Evolutionary conservation across 768 basidiomycete genomes (phyloP).

Genomic region (Leccinum incarnatum): DNA sequence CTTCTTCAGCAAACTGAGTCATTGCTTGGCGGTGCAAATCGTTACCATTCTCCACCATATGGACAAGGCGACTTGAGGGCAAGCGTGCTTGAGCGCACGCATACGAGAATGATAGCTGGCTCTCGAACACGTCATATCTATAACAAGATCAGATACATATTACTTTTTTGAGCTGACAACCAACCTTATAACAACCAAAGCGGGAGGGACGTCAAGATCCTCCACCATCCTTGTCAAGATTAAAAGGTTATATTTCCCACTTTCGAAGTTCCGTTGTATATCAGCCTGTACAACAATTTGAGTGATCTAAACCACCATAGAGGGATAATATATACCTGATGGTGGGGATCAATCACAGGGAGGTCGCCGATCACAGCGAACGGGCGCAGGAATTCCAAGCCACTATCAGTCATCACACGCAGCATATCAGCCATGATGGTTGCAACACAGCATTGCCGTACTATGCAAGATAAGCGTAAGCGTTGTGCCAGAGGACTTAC

Average conservation of each 20-base stretch:
- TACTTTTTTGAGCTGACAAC: conserved; percentile 14
- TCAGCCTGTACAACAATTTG: conserved; percentile 38
- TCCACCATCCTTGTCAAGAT: conserved; percentile 57
- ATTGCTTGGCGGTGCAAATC: conserved; percentile 53
- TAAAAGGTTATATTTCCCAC: conserved; percentile 62
- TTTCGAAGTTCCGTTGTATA: conserved; percentile 46
- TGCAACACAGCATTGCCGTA: conserved; percentile 53
- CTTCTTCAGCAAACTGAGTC: conserved; percentile 39
- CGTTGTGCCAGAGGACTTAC: conserved; percentile 37
- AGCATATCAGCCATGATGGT: conserved; percentile 57
- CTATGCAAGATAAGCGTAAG: conserved; percentile 34
- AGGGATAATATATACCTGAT: conserved; percentile 30
- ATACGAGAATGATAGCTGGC: conserved; percentile 59
- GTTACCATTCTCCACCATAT: conserved; percentile 62
- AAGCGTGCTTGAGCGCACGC: conserved; percentile 47
- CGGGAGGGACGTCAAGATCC: conserved; percentile 58
- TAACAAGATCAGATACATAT: conserved; percentile 7
- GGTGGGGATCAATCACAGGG: conserved; percentile 29
- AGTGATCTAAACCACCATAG: conserved; percentile 2
- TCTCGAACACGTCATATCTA: conserved; percentile 49
- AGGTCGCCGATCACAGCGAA: conserved; percentile 43
- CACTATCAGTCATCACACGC: conserved; percentile 45
- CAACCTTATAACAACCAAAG: conserved; percentile 61
- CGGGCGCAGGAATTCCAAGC: conserved; percentile 54
- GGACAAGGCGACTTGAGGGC: conserved; percentile 51